Percentiles rank a stretch among this genome's conserved stretches.
Evolutionary conservation across 306 rosid species (phyloP).

Genomic region (Corylus heterophylla): DNA sequence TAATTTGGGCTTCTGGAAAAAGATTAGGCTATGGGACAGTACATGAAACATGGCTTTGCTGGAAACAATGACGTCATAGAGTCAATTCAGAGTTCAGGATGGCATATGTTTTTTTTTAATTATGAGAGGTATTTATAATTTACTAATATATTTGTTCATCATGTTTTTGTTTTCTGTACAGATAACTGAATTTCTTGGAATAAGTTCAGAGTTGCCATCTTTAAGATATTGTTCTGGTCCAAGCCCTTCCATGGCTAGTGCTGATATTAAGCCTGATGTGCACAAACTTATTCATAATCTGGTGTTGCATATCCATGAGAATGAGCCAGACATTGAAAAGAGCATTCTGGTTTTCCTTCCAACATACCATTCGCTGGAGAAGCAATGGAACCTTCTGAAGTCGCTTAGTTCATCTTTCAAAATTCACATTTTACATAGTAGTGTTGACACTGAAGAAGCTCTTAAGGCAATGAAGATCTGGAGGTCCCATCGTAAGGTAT

Average conservation of each 20-base stretch:
- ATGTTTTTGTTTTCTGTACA: slow-evolving; percentile 33
- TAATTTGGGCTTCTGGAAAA: not conserved
- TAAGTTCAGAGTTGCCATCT: slow-evolving; percentile 39
- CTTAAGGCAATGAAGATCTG: slow-evolving; percentile 76
- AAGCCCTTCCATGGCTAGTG: slow-evolving; percentile 37
- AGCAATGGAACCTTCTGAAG: slow-evolving; percentile 76
- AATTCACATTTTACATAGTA: slow-evolving; percentile 80
- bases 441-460: slow-evolving; percentile 88
- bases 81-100: not conserved
- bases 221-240: slow-evolving; percentile 39
- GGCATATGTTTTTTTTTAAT: not conserved
- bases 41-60: not conserved
- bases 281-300: slow-evolving; percentile 70
- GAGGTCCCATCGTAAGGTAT: slow-evolving; percentile 82
- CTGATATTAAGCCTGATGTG: slow-evolving; percentile 44
- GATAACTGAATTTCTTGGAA: slow-evolving; percentile 57
- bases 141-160: slow-evolving; percentile 2
- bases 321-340: slow-evolving; percentile 80
- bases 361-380: slow-evolving; percentile 73
- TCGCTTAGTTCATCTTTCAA: slow-evolving; percentile 66
- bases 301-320: slow-evolving; percentile 71
- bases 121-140: not conserved
- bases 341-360: slow-evolving; percentile 93
- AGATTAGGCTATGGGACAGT: not conserved
- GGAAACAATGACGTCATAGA: not conserved